Conservation (phyloP, 352 stramenopile genomes). For the Pythium dissimile region DNA sequence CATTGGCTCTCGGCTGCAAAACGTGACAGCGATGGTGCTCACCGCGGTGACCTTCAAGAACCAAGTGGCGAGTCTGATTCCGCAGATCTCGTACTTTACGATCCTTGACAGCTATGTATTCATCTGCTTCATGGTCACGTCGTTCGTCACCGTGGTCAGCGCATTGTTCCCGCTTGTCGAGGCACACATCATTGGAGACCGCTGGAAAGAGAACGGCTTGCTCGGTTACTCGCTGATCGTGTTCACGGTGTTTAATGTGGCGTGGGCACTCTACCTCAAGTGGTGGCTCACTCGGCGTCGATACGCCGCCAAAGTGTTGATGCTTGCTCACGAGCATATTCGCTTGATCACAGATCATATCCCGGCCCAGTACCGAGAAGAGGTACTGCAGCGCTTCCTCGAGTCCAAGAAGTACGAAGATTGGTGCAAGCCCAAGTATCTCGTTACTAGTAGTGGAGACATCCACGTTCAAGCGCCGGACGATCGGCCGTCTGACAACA, state of each 20-base stretch:
- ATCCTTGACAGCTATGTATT: slow-evolving; percentile 58
- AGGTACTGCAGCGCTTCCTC: not conserved
- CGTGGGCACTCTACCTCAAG: slow-evolving; percentile 26
- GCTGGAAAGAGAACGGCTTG: slow-evolving; percentile 27
- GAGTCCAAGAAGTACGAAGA: slow-evolving; percentile 13
- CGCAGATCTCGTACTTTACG: slow-evolving; percentile 68
- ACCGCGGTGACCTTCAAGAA: slow-evolving; percentile 66
- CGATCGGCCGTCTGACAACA: not conserved
- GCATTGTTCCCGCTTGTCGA: slow-evolving; percentile 34
- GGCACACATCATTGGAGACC: slow-evolving; percentile 15
- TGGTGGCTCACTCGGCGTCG: slow-evolving; percentile 27
- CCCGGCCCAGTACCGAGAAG: not conserved
- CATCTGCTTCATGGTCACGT: slow-evolving; percentile 60
- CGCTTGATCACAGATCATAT: slow-evolving; percentile 13
- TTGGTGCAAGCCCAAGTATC: slow-evolving; percentile 9
- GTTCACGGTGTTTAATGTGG: slow-evolving; percentile 42
- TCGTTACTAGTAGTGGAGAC: slow-evolving; percentile 8
- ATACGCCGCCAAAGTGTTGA: slow-evolving; percentile 17
- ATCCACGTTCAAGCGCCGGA: slow-evolving; percentile 15
- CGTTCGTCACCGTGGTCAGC: slow-evolving; percentile 52
- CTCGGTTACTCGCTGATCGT: slow-evolving; percentile 29
- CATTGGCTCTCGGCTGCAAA: slow-evolving; percentile 49
- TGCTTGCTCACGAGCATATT: slow-evolving; percentile 36
- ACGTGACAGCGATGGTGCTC: slow-evolving; percentile 57
- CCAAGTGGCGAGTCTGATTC: slow-evolving; percentile 42